Base-by-base conservation (phyloP, 2,329 filamentous ascomycete genomes). In the Exutisphaerella laricina region DNA sequence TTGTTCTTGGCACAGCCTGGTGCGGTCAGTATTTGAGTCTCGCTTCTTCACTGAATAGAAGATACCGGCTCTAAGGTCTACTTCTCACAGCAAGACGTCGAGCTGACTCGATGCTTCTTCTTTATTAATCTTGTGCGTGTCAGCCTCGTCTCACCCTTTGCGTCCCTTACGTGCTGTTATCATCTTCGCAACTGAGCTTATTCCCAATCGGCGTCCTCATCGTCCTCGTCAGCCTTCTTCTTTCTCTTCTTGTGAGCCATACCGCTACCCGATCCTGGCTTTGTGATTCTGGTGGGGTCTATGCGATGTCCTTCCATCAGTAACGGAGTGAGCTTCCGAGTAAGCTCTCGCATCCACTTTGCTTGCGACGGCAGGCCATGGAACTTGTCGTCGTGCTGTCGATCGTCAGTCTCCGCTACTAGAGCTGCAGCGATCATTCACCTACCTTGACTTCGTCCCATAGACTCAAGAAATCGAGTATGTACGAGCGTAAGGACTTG, bases 371-470 rank as follows among this genome's bases (percentile, higher is more conserved):
- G 13, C 14, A 18, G n/a, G 17, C 31, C 31, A 17, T 34, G 31
- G 17, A 20, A 34, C 3, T 20, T 20, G 14, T 34, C 31, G 31
- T 20, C 10, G 14, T 34, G 31, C 20, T 6, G 16, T 2, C 9
- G 7, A 16, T 20, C 17, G 16, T 33, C 8, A 17, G n/a, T 3
- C 20, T 5, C 20, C 8, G 31, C 31, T 16, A 34, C 13, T 18
- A 10, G n/a, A 18, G 31, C 31, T 5, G n/a, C 9, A 4, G 10
- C 5, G 13, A 17, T 34, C 8, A 13, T 13, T 4, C 17, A 16
- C 31, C 20, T n/a, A 20, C 31, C 31, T 34, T 34, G 31, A 34
- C 12, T 12, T 9, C n/a, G 7, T 34, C n/a, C 31, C 31, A 34
- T 7, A 2, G 5, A 17, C n/a, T 7, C 16, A 34, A 18, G 17